phyloP scores from a whole-genome alignment of 345 rosid genomes.

The Eucalyptus guilfoylei region DNA sequence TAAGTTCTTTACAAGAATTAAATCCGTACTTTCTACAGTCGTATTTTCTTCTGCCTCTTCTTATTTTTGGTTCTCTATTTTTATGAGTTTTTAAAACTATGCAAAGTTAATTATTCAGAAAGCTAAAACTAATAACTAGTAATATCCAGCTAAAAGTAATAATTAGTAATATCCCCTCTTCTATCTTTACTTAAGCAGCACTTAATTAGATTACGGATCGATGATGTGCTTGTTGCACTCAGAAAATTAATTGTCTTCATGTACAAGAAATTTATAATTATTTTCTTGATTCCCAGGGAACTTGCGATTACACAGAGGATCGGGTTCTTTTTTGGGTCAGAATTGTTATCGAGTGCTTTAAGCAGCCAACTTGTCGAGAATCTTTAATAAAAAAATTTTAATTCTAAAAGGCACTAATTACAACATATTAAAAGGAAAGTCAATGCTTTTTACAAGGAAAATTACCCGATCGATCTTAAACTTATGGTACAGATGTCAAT shows the following conservation, averaged over 20 bases:
- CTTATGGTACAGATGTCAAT: rapidly evolving
- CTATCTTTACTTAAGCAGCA: background rate
- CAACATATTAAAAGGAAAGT: no score
- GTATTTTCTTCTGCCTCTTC: background rate
- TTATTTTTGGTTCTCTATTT: background rate
- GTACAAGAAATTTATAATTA: background rate
- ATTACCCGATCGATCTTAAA: no score
- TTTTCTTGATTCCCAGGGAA: background rate
- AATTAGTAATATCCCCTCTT: background rate
- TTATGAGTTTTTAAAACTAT: background rate
- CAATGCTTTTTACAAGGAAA: no score
- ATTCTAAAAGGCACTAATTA: no score
- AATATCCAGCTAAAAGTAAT: no score
- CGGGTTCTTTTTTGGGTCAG: no score
- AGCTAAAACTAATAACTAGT: background rate
- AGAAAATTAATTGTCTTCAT: no score
- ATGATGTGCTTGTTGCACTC: no score
- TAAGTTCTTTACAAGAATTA: background rate
- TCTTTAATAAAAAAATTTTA: no score
- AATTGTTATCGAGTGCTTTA: no score
- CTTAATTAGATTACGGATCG: background rate
- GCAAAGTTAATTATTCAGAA: background rate
- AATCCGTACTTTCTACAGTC: background rate
- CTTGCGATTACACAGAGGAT: no score
- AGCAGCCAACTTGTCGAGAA: no score